phyloP scores from a whole-genome alignment of 192 early-diverging fungal species.

The Coemansia sp. region DNA sequence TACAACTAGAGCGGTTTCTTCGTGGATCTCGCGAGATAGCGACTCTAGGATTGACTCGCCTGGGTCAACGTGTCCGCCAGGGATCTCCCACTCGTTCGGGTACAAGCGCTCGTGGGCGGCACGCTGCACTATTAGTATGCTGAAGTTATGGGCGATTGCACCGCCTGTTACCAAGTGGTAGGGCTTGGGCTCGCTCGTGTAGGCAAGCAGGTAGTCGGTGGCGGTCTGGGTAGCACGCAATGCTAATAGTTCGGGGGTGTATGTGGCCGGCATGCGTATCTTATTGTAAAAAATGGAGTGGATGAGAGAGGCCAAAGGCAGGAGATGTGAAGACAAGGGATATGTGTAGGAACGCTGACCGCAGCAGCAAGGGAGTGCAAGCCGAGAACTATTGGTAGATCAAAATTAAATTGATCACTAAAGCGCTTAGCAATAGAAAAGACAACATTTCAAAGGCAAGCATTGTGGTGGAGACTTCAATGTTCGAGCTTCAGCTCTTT shows the following conservation, averaged over 20 bases:
- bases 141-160: constrained; percentile 18
- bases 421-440: too few species aligned
- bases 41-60: constrained; percentile 41
- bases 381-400: background rate
- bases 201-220: constrained; percentile 2
- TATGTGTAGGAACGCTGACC: background rate
- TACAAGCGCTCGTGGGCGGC: constrained; percentile 39
- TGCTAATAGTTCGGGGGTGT: background rate
- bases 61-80: constrained; percentile 45
- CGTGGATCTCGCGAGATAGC: constrained; percentile 36
- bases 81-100: constrained; percentile 50
- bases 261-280: background rate
- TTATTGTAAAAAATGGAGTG: background rate
- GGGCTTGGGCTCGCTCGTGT: constrained; percentile 8
- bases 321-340: background rate
- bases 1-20: constrained; percentile 39
- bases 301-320: too few species aligned
- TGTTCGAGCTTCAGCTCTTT: too few species aligned
- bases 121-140: constrained; percentile 45
- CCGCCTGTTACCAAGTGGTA: constrained; percentile 43
- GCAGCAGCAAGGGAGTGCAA: background rate
- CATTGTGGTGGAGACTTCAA: too few species aligned
- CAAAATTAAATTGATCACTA: background rate
- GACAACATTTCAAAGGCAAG: too few species aligned
- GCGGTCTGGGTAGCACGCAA: constrained; percentile 16